Percentiles rank a stretch among this genome's conserved stretches.
Conservation (phyloP, 2,329 filamentous ascomycete genomes). For the Sclerotinia subarctica region DNA sequence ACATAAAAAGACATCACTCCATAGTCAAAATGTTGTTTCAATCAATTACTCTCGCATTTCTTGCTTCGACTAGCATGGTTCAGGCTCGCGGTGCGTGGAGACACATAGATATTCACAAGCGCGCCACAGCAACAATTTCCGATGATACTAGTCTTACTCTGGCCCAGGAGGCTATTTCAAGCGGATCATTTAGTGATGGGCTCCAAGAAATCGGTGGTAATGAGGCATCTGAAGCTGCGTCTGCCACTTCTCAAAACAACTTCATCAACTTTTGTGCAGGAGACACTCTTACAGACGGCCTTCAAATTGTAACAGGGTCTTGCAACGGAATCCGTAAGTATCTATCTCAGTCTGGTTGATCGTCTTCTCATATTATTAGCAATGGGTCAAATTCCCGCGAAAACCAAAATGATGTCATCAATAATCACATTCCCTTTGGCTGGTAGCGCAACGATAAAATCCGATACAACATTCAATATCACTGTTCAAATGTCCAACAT, state of each 20-base stretch:
- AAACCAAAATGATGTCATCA: conserved; percentile 36
- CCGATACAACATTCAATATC: conserved; percentile 38
- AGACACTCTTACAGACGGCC: conserved; percentile 54
- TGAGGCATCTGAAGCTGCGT: conserved; percentile 27
- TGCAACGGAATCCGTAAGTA: conserved; percentile 48
- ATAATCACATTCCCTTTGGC: conserved; percentile 34
- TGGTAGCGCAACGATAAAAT: conserved; percentile 27
- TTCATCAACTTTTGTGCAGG: conserved; percentile 36
- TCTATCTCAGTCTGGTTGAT: background rate
- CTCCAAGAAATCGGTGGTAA: conserved; percentile 24
- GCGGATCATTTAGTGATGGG: conserved; percentile 29
- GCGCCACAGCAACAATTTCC: background rate
- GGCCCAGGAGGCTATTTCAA: conserved; percentile 23
- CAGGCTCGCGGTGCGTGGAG: conserved; percentile 13
- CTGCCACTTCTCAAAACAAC: conserved; percentile 32
- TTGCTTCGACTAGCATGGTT: conserved; percentile 23
- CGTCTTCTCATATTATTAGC: conserved; percentile 24
- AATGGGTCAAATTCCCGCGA: conserved; percentile 39
- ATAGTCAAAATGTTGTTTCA: conserved; percentile 22
- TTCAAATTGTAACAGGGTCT: conserved; percentile 54
- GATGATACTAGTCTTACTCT: conserved; percentile 18
- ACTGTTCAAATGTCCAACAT: conserved; percentile 40
- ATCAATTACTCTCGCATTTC: conserved; percentile 21
- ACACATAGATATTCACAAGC: conserved; percentile 16
- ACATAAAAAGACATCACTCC: background rate